Conservation (phyloP, 2,329 filamentous ascomycete genomes). For the Xylaria sp. region DNA sequence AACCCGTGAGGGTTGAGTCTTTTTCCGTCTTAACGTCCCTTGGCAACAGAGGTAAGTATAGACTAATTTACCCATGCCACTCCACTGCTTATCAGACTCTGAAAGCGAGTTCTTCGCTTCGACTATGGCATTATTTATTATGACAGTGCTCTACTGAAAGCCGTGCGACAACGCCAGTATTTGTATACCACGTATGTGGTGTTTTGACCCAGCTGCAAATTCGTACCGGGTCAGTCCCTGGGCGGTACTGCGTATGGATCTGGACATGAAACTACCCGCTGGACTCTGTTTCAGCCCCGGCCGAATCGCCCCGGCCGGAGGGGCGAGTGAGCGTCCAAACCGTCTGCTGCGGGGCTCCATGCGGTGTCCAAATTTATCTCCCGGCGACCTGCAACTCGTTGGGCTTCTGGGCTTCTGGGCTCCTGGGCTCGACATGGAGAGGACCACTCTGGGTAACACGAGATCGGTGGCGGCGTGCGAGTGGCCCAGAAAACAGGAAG, state of each 20-base stretch:
- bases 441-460: neutral
- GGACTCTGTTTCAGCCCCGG: slow-evolving; percentile 32
- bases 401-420: no score
- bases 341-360: slow-evolving; percentile 30
- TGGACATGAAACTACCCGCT: slow-evolving; percentile 27
- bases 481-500: slow-evolving; percentile 1
- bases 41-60: neutral
- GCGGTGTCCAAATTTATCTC: slow-evolving; percentile 38
- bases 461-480: slow-evolving; percentile 6
- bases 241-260: slow-evolving; percentile 8
- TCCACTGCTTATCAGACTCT: neutral
- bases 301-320: slow-evolving; percentile 26
- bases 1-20: slow-evolving; percentile 12
- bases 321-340: slow-evolving; percentile 19
- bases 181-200: neutral
- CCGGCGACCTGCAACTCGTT: slow-evolving; percentile 20
- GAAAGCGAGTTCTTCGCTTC: neutral
- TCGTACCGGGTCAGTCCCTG: slow-evolving; percentile 13
- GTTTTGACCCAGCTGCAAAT: slow-evolving; percentile 21
- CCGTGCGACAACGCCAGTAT: slow-evolving; percentile 3
- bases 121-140: neutral
- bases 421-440: neutral
- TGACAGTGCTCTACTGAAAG: neutral
- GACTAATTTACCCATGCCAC: slow-evolving; percentile 24
- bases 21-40: slow-evolving; percentile 6